Evolutionary conservation across 2,329 filamentous ascomycete species (phyloP).

Genomic region (Aspergillus fumigatus): DNA sequence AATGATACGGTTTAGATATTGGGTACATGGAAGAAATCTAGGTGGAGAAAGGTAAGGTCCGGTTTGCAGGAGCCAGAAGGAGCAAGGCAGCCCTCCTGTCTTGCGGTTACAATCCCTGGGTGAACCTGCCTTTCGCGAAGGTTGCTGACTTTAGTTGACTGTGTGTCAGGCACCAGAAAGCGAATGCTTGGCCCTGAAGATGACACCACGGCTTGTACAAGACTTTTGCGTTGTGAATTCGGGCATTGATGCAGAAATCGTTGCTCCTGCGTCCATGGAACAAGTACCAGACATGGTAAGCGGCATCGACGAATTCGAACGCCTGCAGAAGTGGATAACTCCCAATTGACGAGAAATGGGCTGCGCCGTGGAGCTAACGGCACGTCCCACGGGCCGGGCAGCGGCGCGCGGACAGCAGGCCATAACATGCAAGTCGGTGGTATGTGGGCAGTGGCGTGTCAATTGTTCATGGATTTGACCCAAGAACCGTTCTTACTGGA

Average conservation of each 20-base stretch:
- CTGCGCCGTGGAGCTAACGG: slow-evolving; percentile 19
- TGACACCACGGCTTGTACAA: slow-evolving; percentile 7
- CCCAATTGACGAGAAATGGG: slow-evolving; percentile 6
- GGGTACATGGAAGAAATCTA: slow-evolving; percentile 2
- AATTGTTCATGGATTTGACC: slow-evolving; percentile 11
- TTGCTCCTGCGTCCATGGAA: slow-evolving; percentile 1
- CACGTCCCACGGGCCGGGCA: slow-evolving; percentile 21
- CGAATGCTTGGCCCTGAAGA: not conserved
- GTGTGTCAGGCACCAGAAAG: not conserved
- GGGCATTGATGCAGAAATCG: slow-evolving; percentile 19
- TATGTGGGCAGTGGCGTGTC: slow-evolving; percentile 6
- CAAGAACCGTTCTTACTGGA: slow-evolving; percentile 20
- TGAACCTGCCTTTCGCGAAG: not conserved
- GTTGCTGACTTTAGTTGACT: not conserved
- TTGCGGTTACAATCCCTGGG: not conserved
- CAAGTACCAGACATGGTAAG: not conserved
- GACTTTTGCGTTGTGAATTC: slow-evolving; percentile 8
- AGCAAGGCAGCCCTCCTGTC: not conserved
- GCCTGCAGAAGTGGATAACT: slow-evolving; percentile 19
- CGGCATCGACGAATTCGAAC: slow-evolving; percentile 15
- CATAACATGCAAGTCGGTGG: slow-evolving; percentile 19
- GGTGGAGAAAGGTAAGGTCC: slow-evolving; percentile 3
- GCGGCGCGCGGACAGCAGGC: slow-evolving; percentile 19
- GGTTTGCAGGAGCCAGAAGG: not conserved
- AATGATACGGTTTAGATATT: not conserved